Evolutionary conservation across 352 stramenopile species (phyloP).

Genomic region (Phytophthora pini): DNA sequence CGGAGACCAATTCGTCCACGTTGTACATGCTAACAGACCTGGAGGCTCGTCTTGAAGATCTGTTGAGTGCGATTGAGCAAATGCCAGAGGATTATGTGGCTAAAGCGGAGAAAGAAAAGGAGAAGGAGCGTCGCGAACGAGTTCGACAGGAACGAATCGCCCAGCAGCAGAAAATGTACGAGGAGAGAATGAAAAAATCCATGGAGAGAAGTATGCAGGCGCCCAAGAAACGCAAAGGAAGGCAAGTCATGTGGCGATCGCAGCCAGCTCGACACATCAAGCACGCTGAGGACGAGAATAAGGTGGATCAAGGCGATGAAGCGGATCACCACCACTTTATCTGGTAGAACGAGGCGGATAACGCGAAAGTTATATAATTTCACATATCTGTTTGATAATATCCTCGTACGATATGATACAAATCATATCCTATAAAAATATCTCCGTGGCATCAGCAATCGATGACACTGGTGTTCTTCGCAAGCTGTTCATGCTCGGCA

Average conservation of each 20-base stretch:
- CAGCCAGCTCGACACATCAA: conserved; percentile 81
- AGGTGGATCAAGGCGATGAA: conserved; percentile 83
- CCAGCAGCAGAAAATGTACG: conserved; percentile 94
- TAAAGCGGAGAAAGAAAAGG: conserved; percentile 95
- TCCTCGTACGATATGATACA: background rate
- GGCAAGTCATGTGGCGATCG: conserved; percentile 94
- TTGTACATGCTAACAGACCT: conserved; percentile 95
- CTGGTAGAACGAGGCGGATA: conserved; percentile 48
- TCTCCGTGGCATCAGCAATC: conserved; percentile 1
- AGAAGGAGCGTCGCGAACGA: conserved; percentile 93
- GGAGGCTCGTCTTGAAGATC: conserved; percentile 91
- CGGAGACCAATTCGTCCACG: conserved; percentile 91
- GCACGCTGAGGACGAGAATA: conserved; percentile 79
- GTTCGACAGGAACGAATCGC: conserved; percentile 92
- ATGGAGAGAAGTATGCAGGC: conserved; percentile 94
- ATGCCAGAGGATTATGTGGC: conserved; percentile 95
- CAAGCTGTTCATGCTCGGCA: conserved; percentile 8
- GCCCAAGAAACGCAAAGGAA: conserved; percentile 92
- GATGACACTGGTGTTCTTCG: conserved; percentile 27
- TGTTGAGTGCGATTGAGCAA: conserved; percentile 91
- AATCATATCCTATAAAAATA: too few relatives aligned
- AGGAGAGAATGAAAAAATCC: conserved; percentile 94
- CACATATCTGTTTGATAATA: too few relatives aligned
- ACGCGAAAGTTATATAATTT: too few relatives aligned
- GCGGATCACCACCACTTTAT: conserved; percentile 87